phyloP scores from a whole-genome alignment of 306 rosid species.

The Medicago truncatula region MtrunA17r5.0-ANR NC_053047.1:6365001-6365500 shows the following conservation, averaged over 20 bases:
- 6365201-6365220: too few relatives aligned
- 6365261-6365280: too few relatives aligned
- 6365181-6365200: neutral
- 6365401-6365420: neutral
- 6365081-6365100: neutral
- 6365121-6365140: neutral
- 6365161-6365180: neutral
- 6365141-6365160: neutral
- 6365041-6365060: neutral
- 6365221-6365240: too few relatives aligned
- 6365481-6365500: neutral
- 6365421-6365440: slow-evolving; percentile 7
- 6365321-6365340: neutral
- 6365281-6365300: too few relatives aligned
- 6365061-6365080: neutral
- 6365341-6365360: neutral
- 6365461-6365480: slow-evolving; percentile 2
- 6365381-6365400: neutral
- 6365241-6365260: too few relatives aligned
- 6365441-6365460: neutral
- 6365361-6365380: neutral
- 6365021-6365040: neutral
- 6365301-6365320: too few relatives aligned
- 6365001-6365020: neutral
- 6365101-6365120: too few relatives aligned